Conservation (phyloP, 2,329 filamentous ascomycete genomes). For the Colletotrichum tropicicola region DNA sequence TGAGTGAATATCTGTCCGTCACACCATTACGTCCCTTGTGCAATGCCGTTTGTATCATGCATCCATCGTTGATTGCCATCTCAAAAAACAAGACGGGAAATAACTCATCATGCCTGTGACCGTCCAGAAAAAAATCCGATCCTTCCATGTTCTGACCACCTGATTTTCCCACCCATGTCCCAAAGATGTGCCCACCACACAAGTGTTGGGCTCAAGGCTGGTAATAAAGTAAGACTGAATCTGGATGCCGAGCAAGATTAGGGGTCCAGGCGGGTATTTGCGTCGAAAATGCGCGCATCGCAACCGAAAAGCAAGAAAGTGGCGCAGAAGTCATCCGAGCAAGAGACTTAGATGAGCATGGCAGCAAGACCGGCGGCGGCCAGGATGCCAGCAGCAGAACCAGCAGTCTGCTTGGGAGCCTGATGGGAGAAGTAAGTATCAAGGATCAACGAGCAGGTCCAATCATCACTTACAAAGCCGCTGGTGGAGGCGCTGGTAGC, state of each 20-base stretch:
- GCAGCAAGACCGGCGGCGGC: slow-evolving; percentile 59
- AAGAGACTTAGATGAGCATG: slow-evolving; percentile 53
- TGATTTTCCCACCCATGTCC: slow-evolving; percentile 13
- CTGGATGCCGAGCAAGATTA: slow-evolving; percentile 33
- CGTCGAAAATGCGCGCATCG: slow-evolving; percentile 49
- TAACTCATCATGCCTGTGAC: slow-evolving; percentile 44
- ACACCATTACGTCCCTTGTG: slow-evolving; percentile 26
- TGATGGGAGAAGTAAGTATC: slow-evolving; percentile 1
- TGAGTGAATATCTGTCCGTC: not conserved
- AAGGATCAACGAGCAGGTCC: not conserved
- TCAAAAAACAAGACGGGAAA: slow-evolving; percentile 39
- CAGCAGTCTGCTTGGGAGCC: slow-evolving; percentile 46
- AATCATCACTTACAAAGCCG: slow-evolving; percentile 35
- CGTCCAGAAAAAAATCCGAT: slow-evolving; percentile 24
- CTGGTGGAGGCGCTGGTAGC: slow-evolving; percentile 17
- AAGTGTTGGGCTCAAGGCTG: slow-evolving; percentile 11
- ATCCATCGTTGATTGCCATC: slow-evolving; percentile 38
- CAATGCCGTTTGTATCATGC: slow-evolving; percentile 25
- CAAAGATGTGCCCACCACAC: slow-evolving; percentile 22
- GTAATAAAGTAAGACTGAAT: slow-evolving; percentile 34
- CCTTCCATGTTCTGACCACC: slow-evolving; percentile 6
- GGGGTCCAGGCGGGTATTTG: slow-evolving; percentile 49
- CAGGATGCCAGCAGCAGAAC: slow-evolving; percentile 52
- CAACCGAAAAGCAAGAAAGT: slow-evolving; percentile 22
- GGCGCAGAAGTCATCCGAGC: not conserved